Evolutionary conservation across 345 rosid genomes (phyloP), one percentile per base, ranked within the genome.

Genomic region (Gossypium mustelinum): DNA sequence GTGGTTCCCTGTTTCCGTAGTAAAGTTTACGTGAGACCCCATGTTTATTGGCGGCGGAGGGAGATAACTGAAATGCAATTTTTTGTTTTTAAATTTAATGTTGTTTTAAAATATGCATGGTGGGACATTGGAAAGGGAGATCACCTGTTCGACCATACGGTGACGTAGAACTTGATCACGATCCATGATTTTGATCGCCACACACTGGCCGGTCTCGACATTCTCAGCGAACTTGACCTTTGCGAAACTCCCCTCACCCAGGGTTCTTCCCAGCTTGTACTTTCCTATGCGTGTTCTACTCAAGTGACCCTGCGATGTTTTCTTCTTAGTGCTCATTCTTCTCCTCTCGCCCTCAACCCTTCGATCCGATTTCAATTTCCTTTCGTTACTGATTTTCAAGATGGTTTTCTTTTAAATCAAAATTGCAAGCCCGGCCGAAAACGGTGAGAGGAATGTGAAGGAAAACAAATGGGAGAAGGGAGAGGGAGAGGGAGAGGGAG

Each of bases 121-220:
- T 17, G 44, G 20, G 50, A 12, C 41, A 62, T 9, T 80, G 55
- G 24, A 20, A 67, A 20, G 70, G 61, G 29, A 57, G 2, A 10
- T 56, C 41, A 94, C 98, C 97, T 92, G 97, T 78, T 94, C 97
- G 27, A 88, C 93, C 94, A 94, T 94, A 79, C 85, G 87, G 85
- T 92, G 87, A 17, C 90, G 92, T 80, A 89, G 82, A 67, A 94
- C 84, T 64, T 88, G 89, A 2, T 86, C 85, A 4, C 91, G 92
- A 76, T 94, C 89, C 47, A 94, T 79, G 82, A 94, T 90, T 82
- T 94, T 94, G 71, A 94, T 89, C 75, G 98, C 98, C 34, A 89
- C 87, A 62, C 1, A 44, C 47, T 85, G 88, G 7, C 97, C 94
- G 73, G 88, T 86, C 71, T 87, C 76, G n/a, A 79, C 73, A 78